Evolutionary conservation across 805 yeast genomes (phyloP), one percentile per base, ranked within the genome.

Genomic region (Schwanniomyces vanrijiae): DNA sequence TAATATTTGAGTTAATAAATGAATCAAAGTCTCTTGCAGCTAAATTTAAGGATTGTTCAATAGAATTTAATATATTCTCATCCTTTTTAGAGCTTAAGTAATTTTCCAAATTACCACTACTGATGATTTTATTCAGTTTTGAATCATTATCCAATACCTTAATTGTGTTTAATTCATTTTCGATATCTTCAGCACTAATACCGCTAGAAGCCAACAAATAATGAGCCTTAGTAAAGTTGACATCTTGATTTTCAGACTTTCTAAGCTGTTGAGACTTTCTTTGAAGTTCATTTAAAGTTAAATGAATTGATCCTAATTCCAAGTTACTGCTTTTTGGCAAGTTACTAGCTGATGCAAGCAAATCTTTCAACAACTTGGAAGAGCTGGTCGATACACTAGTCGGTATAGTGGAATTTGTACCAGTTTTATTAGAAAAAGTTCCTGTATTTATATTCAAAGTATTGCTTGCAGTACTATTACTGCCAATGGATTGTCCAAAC

Each of bases 191-290:
- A 43, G 92, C 84, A 37, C 88, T 83, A 44, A 90, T 79, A 1
- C 97, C 97, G 59, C 92, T 86, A 1, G 91, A 88, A 5, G 97
- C 96, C 38, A 92, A 71, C 34, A 94, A 70, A 63, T 94, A 94
- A 61, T 94, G 98, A 1, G 88, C 94, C 57, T 83, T 84, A 2
- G 90, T 84, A 58, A 69, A 77, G 38, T 71, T 70, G 16, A 61
- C 60, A 31, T 73, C 76, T n/a, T 63, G 62, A 34, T 49, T 55
- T 13, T 57, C 59, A 14, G 49, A 47, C 47, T 74, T 77, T 46
- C 90, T 73, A 56, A 85, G 69, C 40, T 74, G 78, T 45, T 72
- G 73, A 0, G 92, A 84, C 50, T 85, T 80, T 55, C 82, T 79
- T 55, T 82, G 83, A 60, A 92, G 80, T 69, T 91, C 97, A 50